phyloP scores from a whole-genome alignment of 176 grass and related monocot genomes.

The Phragmites australis region DNA sequence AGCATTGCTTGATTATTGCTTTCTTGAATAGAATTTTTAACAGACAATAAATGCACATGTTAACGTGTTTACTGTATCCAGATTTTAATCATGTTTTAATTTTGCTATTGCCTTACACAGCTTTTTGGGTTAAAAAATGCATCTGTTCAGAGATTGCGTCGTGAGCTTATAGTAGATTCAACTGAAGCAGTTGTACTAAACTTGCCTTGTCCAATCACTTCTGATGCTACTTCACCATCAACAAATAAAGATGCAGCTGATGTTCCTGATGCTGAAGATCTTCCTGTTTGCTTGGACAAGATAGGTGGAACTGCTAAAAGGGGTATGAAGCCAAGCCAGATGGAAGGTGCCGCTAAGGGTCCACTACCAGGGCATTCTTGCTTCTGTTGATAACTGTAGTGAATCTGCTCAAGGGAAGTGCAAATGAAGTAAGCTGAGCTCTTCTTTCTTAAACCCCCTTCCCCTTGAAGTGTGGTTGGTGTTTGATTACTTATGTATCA shows the following conservation, averaged over 20 bases:
- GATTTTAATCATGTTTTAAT: neutral
- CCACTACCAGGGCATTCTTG: constrained; percentile 39
- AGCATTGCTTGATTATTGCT: neutral
- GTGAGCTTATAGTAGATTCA: constrained; percentile 66
- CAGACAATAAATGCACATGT: too few species aligned
- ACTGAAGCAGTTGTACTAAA: constrained; percentile 47
- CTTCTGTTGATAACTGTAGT: constrained; percentile 31
- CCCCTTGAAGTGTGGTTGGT: too few species aligned
- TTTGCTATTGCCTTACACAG: constrained; percentile 53
- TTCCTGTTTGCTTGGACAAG: constrained; percentile 38
- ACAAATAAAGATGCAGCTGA: constrained; percentile 41
- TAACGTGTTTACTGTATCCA: too few species aligned
- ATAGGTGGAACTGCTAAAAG: constrained; percentile 52
- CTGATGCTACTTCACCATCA: too few species aligned
- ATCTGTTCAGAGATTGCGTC: constrained; percentile 80
- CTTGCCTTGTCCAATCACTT: too few species aligned
- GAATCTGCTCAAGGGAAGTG: constrained; percentile 24
- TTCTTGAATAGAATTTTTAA: constrained; percentile 1
- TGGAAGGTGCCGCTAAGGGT: constrained; percentile 56
- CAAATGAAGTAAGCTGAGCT: constrained; percentile 35
- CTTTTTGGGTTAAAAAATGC: constrained; percentile 92
- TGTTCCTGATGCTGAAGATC: constrained; percentile 43
- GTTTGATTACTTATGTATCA: neutral
- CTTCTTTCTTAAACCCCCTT: neutral
- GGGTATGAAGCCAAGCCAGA: constrained; percentile 40